phyloP scores from a whole-genome alignment of 768 basidiomycete genomes.

The Termitomyces eurrhizus region DNA sequence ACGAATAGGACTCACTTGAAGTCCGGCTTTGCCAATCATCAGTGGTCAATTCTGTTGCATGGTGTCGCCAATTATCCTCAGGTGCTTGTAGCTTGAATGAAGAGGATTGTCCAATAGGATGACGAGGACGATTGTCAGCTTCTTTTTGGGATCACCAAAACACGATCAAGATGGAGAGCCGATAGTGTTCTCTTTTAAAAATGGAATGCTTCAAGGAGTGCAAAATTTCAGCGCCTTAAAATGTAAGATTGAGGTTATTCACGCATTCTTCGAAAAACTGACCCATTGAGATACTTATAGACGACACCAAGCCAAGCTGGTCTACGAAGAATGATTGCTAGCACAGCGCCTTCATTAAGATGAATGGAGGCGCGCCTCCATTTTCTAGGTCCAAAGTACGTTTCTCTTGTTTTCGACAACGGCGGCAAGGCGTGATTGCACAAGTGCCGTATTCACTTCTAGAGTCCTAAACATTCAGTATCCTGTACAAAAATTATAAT shows the following conservation, averaged over 20 bases:
- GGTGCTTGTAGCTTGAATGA: too few species aligned
- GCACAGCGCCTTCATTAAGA: background rate
- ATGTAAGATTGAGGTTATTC: background rate
- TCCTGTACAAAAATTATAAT: background rate
- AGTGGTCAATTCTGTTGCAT: too few species aligned
- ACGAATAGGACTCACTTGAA: too few species aligned
- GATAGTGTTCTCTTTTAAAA: too few species aligned
- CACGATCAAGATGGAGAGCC: too few species aligned
- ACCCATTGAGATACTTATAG: conserved; percentile 19
- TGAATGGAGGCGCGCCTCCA: background rate
- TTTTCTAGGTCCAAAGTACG: background rate
- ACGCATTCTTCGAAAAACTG: background rate
- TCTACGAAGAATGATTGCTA: conserved; percentile 9
- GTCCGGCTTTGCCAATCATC: too few species aligned
- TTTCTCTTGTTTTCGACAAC: background rate
- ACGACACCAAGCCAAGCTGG: conserved; percentile 22
- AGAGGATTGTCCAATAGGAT: too few species aligned
- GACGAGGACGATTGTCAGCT: too few species aligned
- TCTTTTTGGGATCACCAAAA: too few species aligned
- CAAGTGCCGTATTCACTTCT: too few species aligned
- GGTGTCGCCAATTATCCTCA: too few species aligned
- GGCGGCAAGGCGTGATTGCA: background rate
- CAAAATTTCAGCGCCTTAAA: conserved; percentile 19
- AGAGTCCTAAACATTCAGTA: background rate
- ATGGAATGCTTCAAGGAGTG: too few species aligned